Percentiles rank a stretch among this genome's conserved stretches.
These are phyloP conservation scores for Pseudocercospora macadamiae DNA, from an alignment of 2,329 filamentous ascomycete genomes.

Conservation along the genomic window DNA sequence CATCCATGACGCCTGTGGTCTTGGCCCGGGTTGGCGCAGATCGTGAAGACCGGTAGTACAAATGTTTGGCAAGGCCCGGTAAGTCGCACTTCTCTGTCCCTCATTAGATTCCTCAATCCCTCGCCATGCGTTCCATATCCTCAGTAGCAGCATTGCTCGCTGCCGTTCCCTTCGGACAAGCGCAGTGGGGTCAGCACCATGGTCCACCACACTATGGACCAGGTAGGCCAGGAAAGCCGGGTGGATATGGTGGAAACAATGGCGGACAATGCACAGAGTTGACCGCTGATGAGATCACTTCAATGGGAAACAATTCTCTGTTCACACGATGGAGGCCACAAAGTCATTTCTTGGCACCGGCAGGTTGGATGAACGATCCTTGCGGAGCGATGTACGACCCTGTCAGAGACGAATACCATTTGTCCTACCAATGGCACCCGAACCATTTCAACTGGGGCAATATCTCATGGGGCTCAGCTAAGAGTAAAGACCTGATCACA, in stretches of 20 bases:
- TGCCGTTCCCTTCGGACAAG: conserved; percentile 9
- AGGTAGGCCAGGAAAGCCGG: not conserved
- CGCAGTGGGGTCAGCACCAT: conserved; percentile 5
- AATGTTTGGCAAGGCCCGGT: conserved; percentile 3
- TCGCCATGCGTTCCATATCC: conserved; percentile 16
- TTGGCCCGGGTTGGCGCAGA: not conserved
- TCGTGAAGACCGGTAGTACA: conserved; percentile 2
- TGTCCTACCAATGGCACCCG: conserved; percentile 58
- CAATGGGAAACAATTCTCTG: conserved; percentile 51
- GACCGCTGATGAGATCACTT: conserved; percentile 36
- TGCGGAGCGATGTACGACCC: conserved; percentile 57
- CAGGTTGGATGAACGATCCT: conserved; percentile 56
- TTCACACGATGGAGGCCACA: conserved; percentile 53
- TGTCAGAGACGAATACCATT: conserved; percentile 52
- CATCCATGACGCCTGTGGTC: not conserved
- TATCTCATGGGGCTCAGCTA: conserved; percentile 57
- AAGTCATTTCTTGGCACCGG: conserved; percentile 52
- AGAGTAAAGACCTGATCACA: conserved; percentile 53
- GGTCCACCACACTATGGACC: not conserved
- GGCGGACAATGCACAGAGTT: conserved; percentile 28
- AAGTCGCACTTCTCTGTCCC: not conserved
- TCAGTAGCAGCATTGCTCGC: conserved; percentile 16
- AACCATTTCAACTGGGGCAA: conserved; percentile 54
- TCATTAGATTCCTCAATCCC: not conserved
- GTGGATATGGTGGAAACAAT: not conserved